Conservation (phyloP, 495 filamentous ascomycete genomes). For the Cladorrhinum samala region DNA sequence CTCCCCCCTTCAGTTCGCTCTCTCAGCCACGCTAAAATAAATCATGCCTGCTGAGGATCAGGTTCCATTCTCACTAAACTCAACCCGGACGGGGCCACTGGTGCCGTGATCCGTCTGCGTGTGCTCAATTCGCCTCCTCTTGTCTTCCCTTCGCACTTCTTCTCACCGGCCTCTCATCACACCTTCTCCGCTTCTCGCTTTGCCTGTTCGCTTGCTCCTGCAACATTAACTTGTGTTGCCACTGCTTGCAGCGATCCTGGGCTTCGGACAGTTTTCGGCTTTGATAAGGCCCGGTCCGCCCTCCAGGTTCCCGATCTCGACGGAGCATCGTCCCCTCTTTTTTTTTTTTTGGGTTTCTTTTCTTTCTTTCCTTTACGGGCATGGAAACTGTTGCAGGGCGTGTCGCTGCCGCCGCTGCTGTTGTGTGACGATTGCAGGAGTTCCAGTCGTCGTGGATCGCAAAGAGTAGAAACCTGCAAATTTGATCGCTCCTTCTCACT, state of each 20-base stretch:
- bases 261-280: too few relatives aligned
- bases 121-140: neutral
- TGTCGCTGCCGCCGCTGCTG: neutral
- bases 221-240: too few relatives aligned
- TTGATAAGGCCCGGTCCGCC: neutral
- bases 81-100: neutral
- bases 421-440: neutral
- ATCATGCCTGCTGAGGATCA: neutral
- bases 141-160: neutral
- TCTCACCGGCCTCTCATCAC: neutral
- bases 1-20: too few relatives aligned
- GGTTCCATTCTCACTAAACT: neutral
- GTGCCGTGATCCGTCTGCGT: slow-evolving; percentile 1
- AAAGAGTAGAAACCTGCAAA: too few relatives aligned
- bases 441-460: too few relatives aligned
- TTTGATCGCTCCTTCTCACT: neutral
- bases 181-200: neutral
- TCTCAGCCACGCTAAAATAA: too few relatives aligned
- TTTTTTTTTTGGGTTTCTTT: neutral
- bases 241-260: too few relatives aligned
- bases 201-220: too few relatives aligned
- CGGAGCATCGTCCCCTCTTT: neutral
- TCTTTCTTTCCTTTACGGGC: neutral
- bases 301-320: neutral
- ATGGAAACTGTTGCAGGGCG: neutral